Percentiles rank a stretch among this genome's conserved stretches.
Conservation (phyloP, 768 basidiomycete genomes). For the Kwoniella bestiolae region DNA sequence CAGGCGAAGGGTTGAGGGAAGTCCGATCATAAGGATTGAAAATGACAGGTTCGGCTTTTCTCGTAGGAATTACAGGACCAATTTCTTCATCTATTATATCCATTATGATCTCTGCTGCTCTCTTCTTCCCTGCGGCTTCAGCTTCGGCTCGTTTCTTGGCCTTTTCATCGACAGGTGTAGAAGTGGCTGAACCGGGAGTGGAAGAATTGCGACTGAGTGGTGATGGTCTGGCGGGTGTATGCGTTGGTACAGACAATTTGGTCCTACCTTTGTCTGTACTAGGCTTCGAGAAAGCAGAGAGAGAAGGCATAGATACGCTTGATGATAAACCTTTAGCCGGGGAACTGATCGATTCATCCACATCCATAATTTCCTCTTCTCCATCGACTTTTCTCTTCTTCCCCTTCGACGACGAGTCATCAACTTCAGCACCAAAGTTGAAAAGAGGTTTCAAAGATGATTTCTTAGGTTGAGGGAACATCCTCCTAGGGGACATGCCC, state of each 20-base stretch:
- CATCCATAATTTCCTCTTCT: constrained; percentile 14
- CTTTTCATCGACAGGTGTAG: constrained; percentile 3
- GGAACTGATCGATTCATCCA: constrained; percentile 2
- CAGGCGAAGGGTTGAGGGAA: constrained; percentile 13
- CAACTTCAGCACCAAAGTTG: constrained; percentile 8
- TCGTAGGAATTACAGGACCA: constrained; percentile 20
- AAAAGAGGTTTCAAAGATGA: constrained; percentile 32
- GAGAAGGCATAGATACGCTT: constrained; percentile 23
- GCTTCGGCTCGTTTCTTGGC: constrained; percentile 23
- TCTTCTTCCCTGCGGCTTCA: constrained; percentile 32
- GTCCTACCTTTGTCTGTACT: not conserved
- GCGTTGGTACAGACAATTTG: constrained; percentile 1
- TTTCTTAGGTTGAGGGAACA: constrained; percentile 27
- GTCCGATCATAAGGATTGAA: constrained; percentile 47
- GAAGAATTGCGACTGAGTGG: constrained; percentile 17
- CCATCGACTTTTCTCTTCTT: constrained; percentile 21
- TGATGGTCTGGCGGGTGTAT: constrained; percentile 26
- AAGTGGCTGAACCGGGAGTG: not conserved
- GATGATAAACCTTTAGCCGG: constrained; percentile 14
- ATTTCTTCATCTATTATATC: constrained; percentile 42
- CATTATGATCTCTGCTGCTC: constrained; percentile 46
- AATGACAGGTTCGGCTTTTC: constrained; percentile 28
- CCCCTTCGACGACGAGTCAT: constrained; percentile 8
- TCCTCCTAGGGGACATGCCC: constrained; percentile 37
- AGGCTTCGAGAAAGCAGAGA: not conserved